Conservation (phyloP, 1,284 basidiomycete species). For the Malassezia furfur region DNA sequence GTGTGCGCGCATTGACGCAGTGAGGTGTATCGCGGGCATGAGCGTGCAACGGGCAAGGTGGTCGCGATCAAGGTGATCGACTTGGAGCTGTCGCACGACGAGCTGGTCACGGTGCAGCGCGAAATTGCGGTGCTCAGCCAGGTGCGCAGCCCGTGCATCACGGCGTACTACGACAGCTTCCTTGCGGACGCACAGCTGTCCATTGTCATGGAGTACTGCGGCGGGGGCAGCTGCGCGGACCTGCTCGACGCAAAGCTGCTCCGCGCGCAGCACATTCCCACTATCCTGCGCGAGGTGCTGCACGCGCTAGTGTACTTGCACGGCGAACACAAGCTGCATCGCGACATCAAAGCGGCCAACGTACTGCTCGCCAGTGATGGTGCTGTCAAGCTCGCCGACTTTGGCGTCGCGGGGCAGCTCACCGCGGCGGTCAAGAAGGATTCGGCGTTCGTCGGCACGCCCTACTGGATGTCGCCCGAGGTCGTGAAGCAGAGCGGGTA, state of each 20-base stretch:
- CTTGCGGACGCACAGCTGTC: conserved; percentile 87
- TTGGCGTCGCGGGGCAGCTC: conserved; percentile 94
- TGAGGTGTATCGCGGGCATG: conserved; percentile 44
- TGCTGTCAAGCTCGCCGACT: conserved; percentile 95
- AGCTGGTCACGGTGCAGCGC: conserved; percentile 86
- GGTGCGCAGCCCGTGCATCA: conserved; percentile 94
- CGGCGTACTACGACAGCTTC: conserved; percentile 91
- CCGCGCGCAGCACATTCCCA: conserved; percentile 90
- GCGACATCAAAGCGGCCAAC: conserved; percentile 97
- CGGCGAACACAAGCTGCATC: conserved; percentile 87
- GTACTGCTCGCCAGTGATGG: conserved; percentile 86
- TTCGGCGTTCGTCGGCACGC: conserved; percentile 96
- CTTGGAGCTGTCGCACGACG: conserved; percentile 85
- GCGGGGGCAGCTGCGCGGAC: conserved; percentile 91
- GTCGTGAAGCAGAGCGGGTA: conserved; percentile 99
- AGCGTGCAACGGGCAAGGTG: conserved; percentile 28
- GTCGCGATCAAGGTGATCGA: conserved; percentile 99
- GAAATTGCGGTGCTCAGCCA: conserved; percentile 99
- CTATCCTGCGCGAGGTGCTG: conserved; percentile 89
- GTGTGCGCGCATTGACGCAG: conserved; percentile 15
- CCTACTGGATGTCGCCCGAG: conserved; percentile 99
- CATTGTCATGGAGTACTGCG: conserved; percentile 99
- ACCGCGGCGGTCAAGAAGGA: conserved; percentile 96
- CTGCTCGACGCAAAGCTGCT: conserved; percentile 94
- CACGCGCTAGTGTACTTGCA: conserved; percentile 87